A percentile compares a stretch with the other conserved stretches of the same genome.
phyloP scores from a whole-genome alignment of 208 protist species.

The Trypanosoma platydactyli region DNA sequence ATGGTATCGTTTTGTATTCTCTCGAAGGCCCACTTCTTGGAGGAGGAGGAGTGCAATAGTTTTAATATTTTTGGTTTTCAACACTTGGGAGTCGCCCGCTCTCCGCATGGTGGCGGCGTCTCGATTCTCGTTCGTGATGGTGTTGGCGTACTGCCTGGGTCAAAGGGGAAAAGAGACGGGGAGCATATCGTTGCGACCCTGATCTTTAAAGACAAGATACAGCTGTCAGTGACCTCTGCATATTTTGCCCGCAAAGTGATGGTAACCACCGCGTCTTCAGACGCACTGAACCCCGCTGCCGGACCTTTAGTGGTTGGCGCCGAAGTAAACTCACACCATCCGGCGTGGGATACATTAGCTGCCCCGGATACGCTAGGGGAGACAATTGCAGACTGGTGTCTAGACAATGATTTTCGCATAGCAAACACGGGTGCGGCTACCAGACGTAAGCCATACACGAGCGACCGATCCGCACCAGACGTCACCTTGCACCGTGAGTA shows the following conservation, averaged over 20 bases:
- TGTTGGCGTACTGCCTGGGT: neutral
- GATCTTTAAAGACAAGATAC: neutral
- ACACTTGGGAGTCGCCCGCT: conserved; percentile 7
- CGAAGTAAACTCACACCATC: conserved; percentile 15
- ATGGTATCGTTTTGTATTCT: conserved; percentile 18
- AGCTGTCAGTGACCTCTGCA: conserved; percentile 2
- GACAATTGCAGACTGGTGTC: conserved; percentile 10
- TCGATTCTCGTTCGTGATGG: conserved; percentile 16
- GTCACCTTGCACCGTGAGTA: conserved; percentile 6
- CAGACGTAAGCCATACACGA: neutral
- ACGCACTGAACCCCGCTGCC: neutral
- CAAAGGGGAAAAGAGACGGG: neutral
- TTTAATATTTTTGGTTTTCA: conserved; percentile 20
- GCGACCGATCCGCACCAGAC: conserved; percentile 9
- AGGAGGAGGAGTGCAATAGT: conserved; percentile 7
- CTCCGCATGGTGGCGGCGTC: conserved; percentile 14
- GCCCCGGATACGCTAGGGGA: conserved; percentile 2
- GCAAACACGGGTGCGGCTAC: conserved; percentile 6
- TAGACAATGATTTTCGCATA: conserved; percentile 2
- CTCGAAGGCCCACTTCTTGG: neutral
- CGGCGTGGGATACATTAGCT: too few species aligned
- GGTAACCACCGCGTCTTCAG: neutral
- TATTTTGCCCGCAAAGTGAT: conserved; percentile 1
- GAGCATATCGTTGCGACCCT: conserved; percentile 1
- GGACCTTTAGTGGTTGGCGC: conserved; percentile 9